Conservation (phyloP, 805 yeast genomes). For the Yarrowia sp. region DNA sequence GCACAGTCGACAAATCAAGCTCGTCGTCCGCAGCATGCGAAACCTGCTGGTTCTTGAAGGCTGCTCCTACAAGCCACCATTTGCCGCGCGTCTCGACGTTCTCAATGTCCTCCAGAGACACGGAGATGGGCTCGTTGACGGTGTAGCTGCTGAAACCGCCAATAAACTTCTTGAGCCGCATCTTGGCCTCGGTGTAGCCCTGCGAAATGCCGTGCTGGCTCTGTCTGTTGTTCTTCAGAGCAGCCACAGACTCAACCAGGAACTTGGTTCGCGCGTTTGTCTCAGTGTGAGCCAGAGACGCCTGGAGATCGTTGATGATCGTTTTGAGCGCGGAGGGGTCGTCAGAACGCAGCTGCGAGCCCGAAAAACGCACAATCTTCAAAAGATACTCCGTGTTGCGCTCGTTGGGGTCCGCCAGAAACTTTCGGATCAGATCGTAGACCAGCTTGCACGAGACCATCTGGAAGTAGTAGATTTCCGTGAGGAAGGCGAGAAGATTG, state of each 20-base stretch:
- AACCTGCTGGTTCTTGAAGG: constrained; percentile 73
- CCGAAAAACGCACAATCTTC: constrained; percentile 69
- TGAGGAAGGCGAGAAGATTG: constrained; percentile 70
- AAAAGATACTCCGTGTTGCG: constrained; percentile 72
- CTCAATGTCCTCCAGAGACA: constrained; percentile 75
- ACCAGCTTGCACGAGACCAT: constrained; percentile 69
- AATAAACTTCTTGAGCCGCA: constrained; percentile 61
- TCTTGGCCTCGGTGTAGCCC: constrained; percentile 51
- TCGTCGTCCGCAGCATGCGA: constrained; percentile 41
- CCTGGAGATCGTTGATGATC: constrained; percentile 61
- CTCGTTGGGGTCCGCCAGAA: constrained; percentile 60
- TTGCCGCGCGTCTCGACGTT: constrained; percentile 79
- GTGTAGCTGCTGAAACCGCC: constrained; percentile 51
- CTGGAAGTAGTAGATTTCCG: constrained; percentile 75
- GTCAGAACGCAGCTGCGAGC: constrained; percentile 81
- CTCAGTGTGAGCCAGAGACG: constrained; percentile 42
- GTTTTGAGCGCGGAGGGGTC: constrained; percentile 85
- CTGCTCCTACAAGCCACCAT: constrained; percentile 99
- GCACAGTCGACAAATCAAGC: constrained; percentile 44
- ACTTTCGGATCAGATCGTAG: constrained; percentile 65
- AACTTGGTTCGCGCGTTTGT: constrained; percentile 69
- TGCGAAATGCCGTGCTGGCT: constrained; percentile 40
- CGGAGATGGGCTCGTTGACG: constrained; percentile 74
- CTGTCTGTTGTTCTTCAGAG: constrained; percentile 80
- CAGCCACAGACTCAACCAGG: constrained; percentile 78